Conservation (phyloP, 2,329 filamentous ascomycete genomes). For the Trematosphaeria pertusa region DNA sequence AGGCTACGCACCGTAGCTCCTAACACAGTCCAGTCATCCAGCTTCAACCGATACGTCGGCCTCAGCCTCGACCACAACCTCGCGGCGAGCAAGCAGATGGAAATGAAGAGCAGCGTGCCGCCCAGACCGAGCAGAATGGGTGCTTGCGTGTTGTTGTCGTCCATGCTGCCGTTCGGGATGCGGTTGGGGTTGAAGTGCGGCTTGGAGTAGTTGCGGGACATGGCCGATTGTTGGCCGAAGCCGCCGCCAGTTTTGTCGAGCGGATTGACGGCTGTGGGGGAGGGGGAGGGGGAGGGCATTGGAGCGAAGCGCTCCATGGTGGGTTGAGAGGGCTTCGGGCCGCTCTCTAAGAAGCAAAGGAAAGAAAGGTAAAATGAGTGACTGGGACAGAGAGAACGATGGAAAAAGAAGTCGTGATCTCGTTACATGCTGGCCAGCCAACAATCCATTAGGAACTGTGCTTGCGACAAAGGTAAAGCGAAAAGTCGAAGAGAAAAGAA, state of each 20-base stretch:
- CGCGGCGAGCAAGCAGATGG: slow-evolving; percentile 23
- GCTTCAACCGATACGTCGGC: slow-evolving; percentile 16
- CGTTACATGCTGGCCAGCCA: slow-evolving; percentile 10
- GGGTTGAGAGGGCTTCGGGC: neutral
- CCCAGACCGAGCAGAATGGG: slow-evolving; percentile 31
- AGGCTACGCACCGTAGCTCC: slow-evolving; percentile 23
- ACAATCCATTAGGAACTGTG: neutral
- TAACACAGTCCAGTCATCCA: slow-evolving; percentile 30
- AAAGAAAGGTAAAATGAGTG: neutral
- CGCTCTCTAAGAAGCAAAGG: neutral
- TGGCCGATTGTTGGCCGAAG: slow-evolving; percentile 3
- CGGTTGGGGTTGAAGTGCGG: neutral
- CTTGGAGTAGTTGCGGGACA: neutral
- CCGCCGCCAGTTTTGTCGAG: slow-evolving; percentile 1
- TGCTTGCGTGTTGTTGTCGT: slow-evolving; percentile 22
- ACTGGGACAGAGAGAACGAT: neutral
- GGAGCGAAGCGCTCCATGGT: neutral
- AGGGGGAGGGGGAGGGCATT: too few species aligned
- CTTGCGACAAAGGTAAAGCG: neutral
- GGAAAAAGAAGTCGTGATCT: neutral
- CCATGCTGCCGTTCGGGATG: neutral
- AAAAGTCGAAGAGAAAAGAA: neutral
- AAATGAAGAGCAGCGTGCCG: slow-evolving; percentile 25
- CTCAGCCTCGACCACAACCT: slow-evolving; percentile 27
- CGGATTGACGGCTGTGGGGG: neutral